Evolutionary conservation across 2,329 filamentous ascomycete species (phyloP).

Genomic region (Pleoardoris graminearum): DNA sequence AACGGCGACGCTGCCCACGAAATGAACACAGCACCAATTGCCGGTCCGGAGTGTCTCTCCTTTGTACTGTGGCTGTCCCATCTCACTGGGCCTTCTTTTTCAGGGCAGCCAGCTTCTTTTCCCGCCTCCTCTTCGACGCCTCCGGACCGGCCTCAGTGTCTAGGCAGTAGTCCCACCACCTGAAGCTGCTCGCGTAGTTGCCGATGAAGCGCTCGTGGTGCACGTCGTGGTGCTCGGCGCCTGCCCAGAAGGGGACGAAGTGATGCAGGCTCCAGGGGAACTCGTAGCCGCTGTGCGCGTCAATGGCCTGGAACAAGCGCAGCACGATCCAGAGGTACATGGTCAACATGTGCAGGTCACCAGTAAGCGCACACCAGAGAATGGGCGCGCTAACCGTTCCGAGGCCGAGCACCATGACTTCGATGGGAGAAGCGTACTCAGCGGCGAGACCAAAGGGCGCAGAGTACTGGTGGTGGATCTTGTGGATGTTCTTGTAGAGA

Average conservation of each 20-base stretch:
- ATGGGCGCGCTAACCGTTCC: slow-evolving; percentile 84
- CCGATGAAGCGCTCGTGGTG: slow-evolving; percentile 99
- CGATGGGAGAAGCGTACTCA: slow-evolving; percentile 96
- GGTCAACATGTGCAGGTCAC: slow-evolving; percentile 89
- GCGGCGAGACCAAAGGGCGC: slow-evolving; percentile 95
- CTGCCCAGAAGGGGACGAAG: slow-evolving; percentile 96
- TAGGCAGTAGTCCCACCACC: slow-evolving; percentile 96
- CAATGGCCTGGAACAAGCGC: slow-evolving; percentile 95
- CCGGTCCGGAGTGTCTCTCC: background rate
- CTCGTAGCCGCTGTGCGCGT: slow-evolving; percentile 96
- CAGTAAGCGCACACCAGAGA: slow-evolving; percentile 78
- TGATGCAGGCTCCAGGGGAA: slow-evolving; percentile 97
- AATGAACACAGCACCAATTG: slow-evolving; percentile 8
- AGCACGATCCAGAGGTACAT: slow-evolving; percentile 97
- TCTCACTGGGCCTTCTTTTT: slow-evolving; percentile 68
- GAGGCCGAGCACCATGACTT: slow-evolving; percentile 91
- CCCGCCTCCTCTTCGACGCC: slow-evolving; percentile 79
- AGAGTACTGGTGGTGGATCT: slow-evolving; percentile 98
- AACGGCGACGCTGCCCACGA: background rate
- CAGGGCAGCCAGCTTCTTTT: slow-evolving; percentile 69
- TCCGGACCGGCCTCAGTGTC: slow-evolving; percentile 93
- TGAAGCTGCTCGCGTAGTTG: slow-evolving; percentile 96
- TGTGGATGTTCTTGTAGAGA: slow-evolving; percentile 96
- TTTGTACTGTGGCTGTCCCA: background rate
- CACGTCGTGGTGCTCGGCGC: slow-evolving; percentile 92